Evolutionary conservation across 2,329 filamentous ascomycete species (phyloP), one percentile per base, ranked within the genome.

Genomic region (Arthroderma uncinatum): DNA sequence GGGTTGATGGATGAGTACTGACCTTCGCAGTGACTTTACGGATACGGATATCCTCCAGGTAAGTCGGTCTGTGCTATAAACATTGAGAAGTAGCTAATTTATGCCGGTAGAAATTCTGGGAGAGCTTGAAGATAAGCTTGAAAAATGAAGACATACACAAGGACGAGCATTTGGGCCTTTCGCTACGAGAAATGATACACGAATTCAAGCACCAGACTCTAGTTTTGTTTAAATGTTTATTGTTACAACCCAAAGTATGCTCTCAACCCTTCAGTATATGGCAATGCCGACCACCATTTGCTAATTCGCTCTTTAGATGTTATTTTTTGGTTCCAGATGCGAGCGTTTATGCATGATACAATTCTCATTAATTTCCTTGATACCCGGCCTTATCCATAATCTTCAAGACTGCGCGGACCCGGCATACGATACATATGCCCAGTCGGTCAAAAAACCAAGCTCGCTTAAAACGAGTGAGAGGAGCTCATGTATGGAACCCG

Each of bases 331-430:
- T 61, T 90, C 92, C n/a, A 84, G 90, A 65, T 97, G 93, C 72
- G 93, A 98, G 72, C 82, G 87, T 62, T 76, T 98, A 64, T 98
- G 93, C 80, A 95, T 97, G 87, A 91, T 95, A 74, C 93, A 98
- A 71, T 98, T 97, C 75, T 93, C 92, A 44, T 81, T 98, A 48
- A 86, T 98, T 64, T 96, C 92, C 55, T 78, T 98, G 66, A 94
- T 98, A 75, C 93, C 93, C 50, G 90, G 91, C 59, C 82, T 98
- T 58, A 84, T 97, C 66, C 84, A 89, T 66, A 89, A 87, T 65
- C 80, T 98, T n/a, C 85, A 94, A 73, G 93, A 98, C 73, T 94
- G 89, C 66, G 92, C 93, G 53, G 90, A 95, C 67, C 93, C 93
- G n/a, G 86, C 91, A 47, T 81, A 97, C 70, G 86, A 96, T 71